phyloP scores from a whole-genome alignment of 73 alveolate species.

The Paramecium caudatum region DNA sequence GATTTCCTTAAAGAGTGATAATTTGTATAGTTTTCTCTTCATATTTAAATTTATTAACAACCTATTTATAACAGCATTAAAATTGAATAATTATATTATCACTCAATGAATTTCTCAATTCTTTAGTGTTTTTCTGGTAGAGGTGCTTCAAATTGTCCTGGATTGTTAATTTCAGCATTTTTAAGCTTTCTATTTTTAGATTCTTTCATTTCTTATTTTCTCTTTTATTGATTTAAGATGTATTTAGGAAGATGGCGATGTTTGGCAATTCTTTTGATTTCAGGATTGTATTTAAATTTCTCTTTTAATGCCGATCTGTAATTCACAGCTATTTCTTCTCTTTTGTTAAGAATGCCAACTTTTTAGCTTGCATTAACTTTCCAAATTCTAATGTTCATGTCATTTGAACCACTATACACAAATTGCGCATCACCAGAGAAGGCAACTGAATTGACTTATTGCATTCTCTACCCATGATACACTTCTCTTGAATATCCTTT shows the following conservation, averaged over 20 bases:
- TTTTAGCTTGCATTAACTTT: slow-evolving; percentile 93
- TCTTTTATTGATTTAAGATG: slow-evolving; percentile 86
- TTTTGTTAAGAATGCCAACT: slow-evolving; percentile 87
- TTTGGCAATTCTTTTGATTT: slow-evolving; percentile 90
- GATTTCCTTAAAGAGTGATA: slow-evolving; percentile 13
- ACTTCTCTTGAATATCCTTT: slow-evolving; percentile 96
- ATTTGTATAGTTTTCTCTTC: slow-evolving; percentile 42
- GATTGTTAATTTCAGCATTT: slow-evolving; percentile 84
- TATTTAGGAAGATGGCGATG: slow-evolving; percentile 96
- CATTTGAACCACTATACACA: slow-evolving; percentile 97
- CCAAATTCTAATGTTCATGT: slow-evolving; percentile 98
- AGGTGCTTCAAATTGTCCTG: slow-evolving; percentile 27
- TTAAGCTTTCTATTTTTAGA: slow-evolving; percentile 87
- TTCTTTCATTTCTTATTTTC: slow-evolving; percentile 88
- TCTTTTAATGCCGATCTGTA: slow-evolving; percentile 93
- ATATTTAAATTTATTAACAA: slow-evolving; percentile 28
- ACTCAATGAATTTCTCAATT: slow-evolving; percentile 41
- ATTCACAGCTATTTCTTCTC: slow-evolving; percentile 91
- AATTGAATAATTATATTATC: no score
- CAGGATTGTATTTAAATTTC: slow-evolving; percentile 91
- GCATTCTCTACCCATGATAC: slow-evolving; percentile 98
- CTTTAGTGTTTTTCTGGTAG: slow-evolving; percentile 70
- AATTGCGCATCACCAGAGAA: slow-evolving; percentile 95
- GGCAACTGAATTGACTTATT: slow-evolving; percentile 92
- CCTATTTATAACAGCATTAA: neutral